Evolutionary conservation across 768 basidiomycete species (phyloP).

Genomic region (Russula emetica): DNA sequence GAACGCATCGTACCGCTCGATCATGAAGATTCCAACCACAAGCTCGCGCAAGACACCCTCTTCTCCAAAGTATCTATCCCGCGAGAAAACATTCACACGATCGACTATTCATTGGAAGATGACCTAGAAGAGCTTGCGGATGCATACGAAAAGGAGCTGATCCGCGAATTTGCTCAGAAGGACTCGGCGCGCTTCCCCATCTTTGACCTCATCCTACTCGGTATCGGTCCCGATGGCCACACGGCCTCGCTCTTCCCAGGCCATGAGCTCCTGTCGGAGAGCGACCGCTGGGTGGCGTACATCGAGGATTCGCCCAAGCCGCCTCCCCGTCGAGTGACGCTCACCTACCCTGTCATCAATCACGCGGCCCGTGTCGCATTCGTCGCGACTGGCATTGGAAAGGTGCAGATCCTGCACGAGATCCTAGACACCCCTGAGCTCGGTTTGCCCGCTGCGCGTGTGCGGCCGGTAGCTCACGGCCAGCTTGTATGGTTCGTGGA

Average conservation of each 20-base stretch:
- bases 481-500: slow-evolving; percentile 95
- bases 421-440: slow-evolving; percentile 80
- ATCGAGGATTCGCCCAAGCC: slow-evolving; percentile 94
- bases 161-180: slow-evolving; percentile 85
- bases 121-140: slow-evolving; percentile 79
- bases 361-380: slow-evolving; percentile 86
- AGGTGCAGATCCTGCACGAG: slow-evolving; percentile 65
- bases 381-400: slow-evolving; percentile 78
- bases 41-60: slow-evolving; percentile 64
- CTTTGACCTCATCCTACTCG: slow-evolving; percentile 95
- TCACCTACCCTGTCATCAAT: slow-evolving; percentile 89
- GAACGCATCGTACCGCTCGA: slow-evolving; percentile 94
- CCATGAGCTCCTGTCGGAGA: slow-evolving; percentile 80
- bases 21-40: slow-evolving; percentile 89
- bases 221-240: slow-evolving; percentile 98
- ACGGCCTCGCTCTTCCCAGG: slow-evolving; percentile 96
- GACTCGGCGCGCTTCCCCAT: slow-evolving; percentile 95
- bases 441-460: slow-evolving; percentile 77
- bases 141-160: slow-evolving; percentile 78
- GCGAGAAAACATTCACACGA: slow-evolving; percentile 68
- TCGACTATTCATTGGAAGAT: slow-evolving; percentile 63
- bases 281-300: slow-evolving; percentile 91
- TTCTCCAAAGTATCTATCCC: slow-evolving; percentile 84
- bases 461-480: slow-evolving; percentile 74
- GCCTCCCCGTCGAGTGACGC: slow-evolving; percentile 82